Base-by-base conservation (phyloP, 2,329 filamentous ascomycete species). In the Madurella fahalii region DNA sequence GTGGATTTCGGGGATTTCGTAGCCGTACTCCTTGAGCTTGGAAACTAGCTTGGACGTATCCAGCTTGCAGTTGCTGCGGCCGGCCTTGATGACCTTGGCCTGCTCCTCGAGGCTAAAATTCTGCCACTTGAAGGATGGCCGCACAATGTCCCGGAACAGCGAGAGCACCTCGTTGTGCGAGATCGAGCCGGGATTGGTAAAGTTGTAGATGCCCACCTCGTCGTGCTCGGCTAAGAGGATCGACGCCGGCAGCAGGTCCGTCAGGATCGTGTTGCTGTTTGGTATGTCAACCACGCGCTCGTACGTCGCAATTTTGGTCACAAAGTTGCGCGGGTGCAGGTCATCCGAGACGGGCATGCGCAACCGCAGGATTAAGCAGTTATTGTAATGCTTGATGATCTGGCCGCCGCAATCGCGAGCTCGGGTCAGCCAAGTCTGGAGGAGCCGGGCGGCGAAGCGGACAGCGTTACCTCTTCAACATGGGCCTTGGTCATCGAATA, bases 321-420 rank as follows among this genome's bases (percentile, higher is more conserved):
- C 82, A 63, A 87, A 87, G 71, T 81, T 86, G 66, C 84, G 81
- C 16, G 79, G 69, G 68, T 87, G 79, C 37, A 87, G 74, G 71
- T 87, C 83, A 65, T 86, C 83, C 62, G 80, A 83, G 57, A 87
- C 83, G 40, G 85, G 84, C 84, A 87, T 87, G 61, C 84, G 83
- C 52, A 87, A 75, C 47, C 84, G 81, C 54, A 87, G 78, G 64
- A 86, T 80, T 52, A 87, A 75, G 65, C 74, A 74, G 68, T 85
- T 84, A 47, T 70, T 72, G 70, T 86, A 87, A 64, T 77, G 69
- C 66, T 82, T 81, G 71, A 85, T 79, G 63, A 86, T 70, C 81
- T 84, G 52, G 40, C 37, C 58, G 49, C 34, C 34, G 17, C 9
- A 31, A 31, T 12, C 12, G 41, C 13, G 15, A 12, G 25, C 31